Base-by-base conservation (phyloP, 1,284 basidiomycete genomes). In the Apiotrichum domesticum region DNA sequence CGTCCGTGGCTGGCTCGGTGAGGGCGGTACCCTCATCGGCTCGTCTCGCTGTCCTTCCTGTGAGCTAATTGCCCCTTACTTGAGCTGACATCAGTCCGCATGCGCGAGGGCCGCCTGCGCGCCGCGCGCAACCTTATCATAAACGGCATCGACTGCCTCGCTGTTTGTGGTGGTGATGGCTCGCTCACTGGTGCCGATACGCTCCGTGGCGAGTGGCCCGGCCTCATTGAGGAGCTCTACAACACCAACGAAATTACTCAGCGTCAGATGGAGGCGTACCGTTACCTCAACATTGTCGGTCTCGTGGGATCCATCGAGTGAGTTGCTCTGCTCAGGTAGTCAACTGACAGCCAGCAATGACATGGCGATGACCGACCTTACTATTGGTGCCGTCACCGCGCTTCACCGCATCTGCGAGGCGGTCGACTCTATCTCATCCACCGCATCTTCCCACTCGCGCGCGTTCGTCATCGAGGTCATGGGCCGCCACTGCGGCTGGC, bases 401-500 rank as follows among this genome's bases (percentile, higher is more conserved):
- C 80, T 98, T 37, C 90, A 95, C 68, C 85, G 96, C 45, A 98
- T 98, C 59, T 98, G 94, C 76, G 96, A 98, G 76, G 85, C 93
- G 14, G 90, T 99, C 73, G 95, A 99, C 76, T 94, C 92, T 62
- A 98, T 99, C 77, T 95, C 94, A 63, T 95, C 93, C 6, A 98
- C 95, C 1, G 95, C 95, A 10, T 85, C 85, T 56, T 95, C 91
- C 52, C 95, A 99, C 76, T 96, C 92, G 13, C 85, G 96, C 63
- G 96, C 96, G 0, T 99, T 99, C 76, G 95, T 98, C 49, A 83
- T 99, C 37, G 96, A 98, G 74, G 95, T 98, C 61, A 99, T 98
- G 96, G 96, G 96, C 33, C 81, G 95, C 50, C 90, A 98, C 72
- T 98, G 96, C 73, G 96, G 96, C 39, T 98, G 94, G 96, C 82